Evolutionary conservation across 2,329 filamentous ascomycete species (phyloP), one percentile per base, ranked within the genome.

Genomic region (Exophiala bonariae): DNA sequence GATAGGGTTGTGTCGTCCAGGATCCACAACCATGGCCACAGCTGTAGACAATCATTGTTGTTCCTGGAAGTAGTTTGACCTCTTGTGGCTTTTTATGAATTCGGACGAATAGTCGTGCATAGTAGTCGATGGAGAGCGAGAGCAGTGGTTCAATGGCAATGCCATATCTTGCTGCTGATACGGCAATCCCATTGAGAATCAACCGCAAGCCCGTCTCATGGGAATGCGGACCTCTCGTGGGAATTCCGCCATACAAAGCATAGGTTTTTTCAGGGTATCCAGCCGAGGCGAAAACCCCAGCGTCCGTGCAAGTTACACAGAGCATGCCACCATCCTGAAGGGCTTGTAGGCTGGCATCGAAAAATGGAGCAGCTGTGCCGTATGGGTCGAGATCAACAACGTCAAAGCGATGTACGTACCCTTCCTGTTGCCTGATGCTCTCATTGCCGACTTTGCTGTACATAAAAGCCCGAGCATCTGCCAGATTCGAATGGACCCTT

Each of bases 311-410:
- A 2, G 93, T 99, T 4, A 99, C 87, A 65, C 91, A 96, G 3
- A 99, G 78, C 31, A 99, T 76, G 3, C 93, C 93, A 1, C 92
- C 92, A 59, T 96, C 89, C 55, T 86, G 83, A 6, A 96, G 80
- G 1, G 88, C 83, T 68, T 96, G 91, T 7, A 99, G 76, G 1
- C 93, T 90, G 1, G 89, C 84, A 64, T 99, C 93, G 44, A 99
- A 79, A 67, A 99, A 99, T 1, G 89, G 87, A 8, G 88, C 89
- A 1, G 92, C 93, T 0, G 89, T 95, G 33, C 93, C 93, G 61
- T 99, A 99, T 0, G 93, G 93, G 65, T 99, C 93, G 22, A 99
- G 79, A 65, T 99, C 93, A 55, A 99, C 93, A 17, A 96, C 91
- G 66, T 97, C 89, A 66, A 95, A 99, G 60, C 79, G 83, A 62